Percentiles rank a stretch among this genome's conserved stretches.
Evolutionary conservation across 2,329 filamentous ascomycete genomes (phyloP).

Genomic region (Colletotrichum abscissum): DNA sequence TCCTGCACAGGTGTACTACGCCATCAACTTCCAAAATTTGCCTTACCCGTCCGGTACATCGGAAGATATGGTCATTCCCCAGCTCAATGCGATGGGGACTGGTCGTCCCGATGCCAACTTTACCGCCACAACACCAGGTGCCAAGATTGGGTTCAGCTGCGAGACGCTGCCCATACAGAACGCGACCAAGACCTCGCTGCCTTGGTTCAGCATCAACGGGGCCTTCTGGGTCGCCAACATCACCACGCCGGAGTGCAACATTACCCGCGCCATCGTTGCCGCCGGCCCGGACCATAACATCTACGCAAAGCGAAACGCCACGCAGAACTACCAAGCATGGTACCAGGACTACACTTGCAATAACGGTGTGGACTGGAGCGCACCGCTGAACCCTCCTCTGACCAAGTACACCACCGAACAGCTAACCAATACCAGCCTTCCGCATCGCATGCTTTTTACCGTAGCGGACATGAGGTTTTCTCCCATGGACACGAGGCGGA

Average conservation of each 20-base stretch:
- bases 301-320: slow-evolving; percentile 40
- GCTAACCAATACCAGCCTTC: slow-evolving; percentile 38
- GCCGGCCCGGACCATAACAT: slow-evolving; percentile 39
- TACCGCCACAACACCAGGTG: slow-evolving; percentile 34
- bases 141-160: slow-evolving; percentile 40
- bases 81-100: slow-evolving; percentile 4
- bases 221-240: slow-evolving; percentile 40
- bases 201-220: slow-evolving; percentile 39
- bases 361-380: slow-evolving; percentile 35
- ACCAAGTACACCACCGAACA: slow-evolving; percentile 27
- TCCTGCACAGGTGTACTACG: slow-evolving; percentile 33
- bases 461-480: slow-evolving; percentile 38
- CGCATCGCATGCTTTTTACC: slow-evolving; percentile 39
- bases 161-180: slow-evolving; percentile 39
- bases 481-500: slow-evolving; percentile 24
- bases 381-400: neutral
- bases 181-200: slow-evolving; percentile 34
- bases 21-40: slow-evolving; percentile 30
- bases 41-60: slow-evolving; percentile 30
- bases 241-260: slow-evolving; percentile 39
- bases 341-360: slow-evolving; percentile 41
- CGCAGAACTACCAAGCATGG: slow-evolving; percentile 42
- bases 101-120: slow-evolving; percentile 15
- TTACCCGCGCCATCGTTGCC: slow-evolving; percentile 40
- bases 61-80: slow-evolving; percentile 22